These are phyloP conservation scores for Phylloporus sp. DNA, from an alignment of 768 basidiomycete species.

Conservation along the genomic window DNA sequence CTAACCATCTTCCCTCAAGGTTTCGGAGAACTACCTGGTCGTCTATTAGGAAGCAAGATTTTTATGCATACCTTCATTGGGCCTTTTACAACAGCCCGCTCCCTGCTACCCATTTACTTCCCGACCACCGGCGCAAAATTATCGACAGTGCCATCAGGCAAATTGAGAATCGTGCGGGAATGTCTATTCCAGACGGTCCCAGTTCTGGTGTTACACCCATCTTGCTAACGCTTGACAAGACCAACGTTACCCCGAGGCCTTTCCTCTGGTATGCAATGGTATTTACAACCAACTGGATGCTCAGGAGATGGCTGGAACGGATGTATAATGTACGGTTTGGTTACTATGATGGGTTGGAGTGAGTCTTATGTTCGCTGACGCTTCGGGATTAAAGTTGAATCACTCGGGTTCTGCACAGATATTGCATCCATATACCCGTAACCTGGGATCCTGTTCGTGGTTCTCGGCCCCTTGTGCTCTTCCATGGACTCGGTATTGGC, in stretches of 20 bases:
- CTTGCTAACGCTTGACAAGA: conserved; percentile 73
- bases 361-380: conserved; percentile 22
- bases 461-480: conserved; percentile 71
- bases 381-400: background rate
- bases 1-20: conserved; percentile 35
- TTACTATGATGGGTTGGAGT: conserved; percentile 68
- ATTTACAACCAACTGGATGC: conserved; percentile 42
- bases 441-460: conserved; percentile 58
- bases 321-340: conserved; percentile 42
- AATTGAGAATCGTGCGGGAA: conserved; percentile 71
- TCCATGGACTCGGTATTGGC: conserved; percentile 89
- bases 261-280: conserved; percentile 58
- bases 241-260: conserved; percentile 68
- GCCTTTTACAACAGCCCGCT: conserved; percentile 68
- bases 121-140: conserved; percentile 42
- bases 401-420: conserved; percentile 39
- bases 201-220: conserved; percentile 51
- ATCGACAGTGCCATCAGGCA: conserved; percentile 60
- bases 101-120: conserved; percentile 46
- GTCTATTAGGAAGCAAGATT: conserved; percentile 55
- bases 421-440: conserved; percentile 67
- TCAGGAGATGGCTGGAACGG: conserved; percentile 44
- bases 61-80: conserved; percentile 81
- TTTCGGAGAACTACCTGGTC: conserved; percentile 77
- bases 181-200: conserved; percentile 56